phyloP scores from a whole-genome alignment of 2,329 filamentous ascomycete species.

The Ambrosiella xylebori region DNA sequence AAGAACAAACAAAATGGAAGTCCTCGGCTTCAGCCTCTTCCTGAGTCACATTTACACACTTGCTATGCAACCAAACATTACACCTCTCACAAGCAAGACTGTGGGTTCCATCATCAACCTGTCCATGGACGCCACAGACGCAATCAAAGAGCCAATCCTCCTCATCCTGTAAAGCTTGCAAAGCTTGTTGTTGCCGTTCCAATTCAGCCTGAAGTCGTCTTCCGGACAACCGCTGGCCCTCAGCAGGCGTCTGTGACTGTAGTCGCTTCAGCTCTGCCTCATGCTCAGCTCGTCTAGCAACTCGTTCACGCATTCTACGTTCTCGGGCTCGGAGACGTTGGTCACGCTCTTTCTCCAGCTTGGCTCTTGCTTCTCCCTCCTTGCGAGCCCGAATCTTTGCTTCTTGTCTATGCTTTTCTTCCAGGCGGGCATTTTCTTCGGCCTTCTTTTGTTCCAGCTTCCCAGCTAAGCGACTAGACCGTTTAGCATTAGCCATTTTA shows the following conservation, averaged over 20 bases:
- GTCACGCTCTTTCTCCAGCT: conserved; percentile 56
- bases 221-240: conserved; percentile 9
- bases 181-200: conserved; percentile 58
- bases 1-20: conserved; percentile 71
- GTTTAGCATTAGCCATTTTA: conserved; percentile 82
- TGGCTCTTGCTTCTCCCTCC: conserved; percentile 36
- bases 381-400: conserved; percentile 49
- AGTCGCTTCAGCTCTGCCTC: conserved; percentile 69
- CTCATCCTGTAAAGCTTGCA: conserved; percentile 57
- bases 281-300: conserved; percentile 64
- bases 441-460: conserved; percentile 15
- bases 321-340: conserved; percentile 70
- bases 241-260: conserved; percentile 24
- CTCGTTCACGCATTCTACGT: conserved; percentile 69
- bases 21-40: conserved; percentile 66
- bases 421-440: conserved; percentile 6
- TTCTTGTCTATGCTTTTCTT: conserved; percentile 25
- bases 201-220: conserved; percentile 54
- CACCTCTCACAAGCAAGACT: conserved; percentile 88
- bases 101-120: conserved; percentile 86
- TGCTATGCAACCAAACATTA: conserved; percentile 93
- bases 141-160: conserved; percentile 94
- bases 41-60: conserved; percentile 67
- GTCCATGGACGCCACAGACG: conserved; percentile 73
- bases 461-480: conserved; percentile 73